A percentile compares a stretch with the other conserved stretches of the same genome.
These are phyloP conservation scores for Rhododendron henanense DNA, from an alignment of 148 eudicot species.

Conservation along the genomic window DNA sequence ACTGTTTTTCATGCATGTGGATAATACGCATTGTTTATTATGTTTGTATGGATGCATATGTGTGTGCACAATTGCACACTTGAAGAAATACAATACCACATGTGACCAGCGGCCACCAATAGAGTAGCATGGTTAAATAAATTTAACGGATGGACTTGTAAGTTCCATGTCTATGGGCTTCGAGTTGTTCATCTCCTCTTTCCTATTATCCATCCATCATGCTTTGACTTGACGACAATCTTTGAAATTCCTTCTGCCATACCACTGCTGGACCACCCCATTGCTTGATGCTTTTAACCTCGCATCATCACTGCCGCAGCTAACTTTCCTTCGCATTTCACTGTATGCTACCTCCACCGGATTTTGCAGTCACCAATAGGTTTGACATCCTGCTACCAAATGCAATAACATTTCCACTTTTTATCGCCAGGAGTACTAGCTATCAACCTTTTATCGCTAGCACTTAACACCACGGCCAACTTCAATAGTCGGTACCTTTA, in stretches of 20 bases:
- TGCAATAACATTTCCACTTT: neutral
- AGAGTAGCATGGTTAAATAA: neutral
- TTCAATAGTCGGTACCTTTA: neutral
- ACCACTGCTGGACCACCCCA: neutral
- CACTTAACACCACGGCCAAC: neutral
- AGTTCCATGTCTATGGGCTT: neutral
- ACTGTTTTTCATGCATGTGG: neutral
- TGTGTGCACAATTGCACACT: neutral
- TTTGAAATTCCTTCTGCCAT: neutral
- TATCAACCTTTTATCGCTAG: neutral
- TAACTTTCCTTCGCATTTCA: neutral
- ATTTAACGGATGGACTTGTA: neutral
- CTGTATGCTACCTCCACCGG: neutral
- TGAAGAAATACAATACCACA: neutral
- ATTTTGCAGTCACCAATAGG: neutral
- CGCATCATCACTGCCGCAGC: neutral
- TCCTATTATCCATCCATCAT: neutral
- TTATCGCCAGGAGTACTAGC: too few relatives aligned
- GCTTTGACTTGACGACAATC: neutral
- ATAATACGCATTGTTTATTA: neutral
- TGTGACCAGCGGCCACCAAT: neutral
- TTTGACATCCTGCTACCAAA: neutral
- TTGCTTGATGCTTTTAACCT: neutral
- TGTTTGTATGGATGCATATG: neutral
- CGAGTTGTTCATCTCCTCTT: neutral